Conservation (phyloP, 371 early-diverging fungal species). For the Apophysomyces elegans region DNA sequence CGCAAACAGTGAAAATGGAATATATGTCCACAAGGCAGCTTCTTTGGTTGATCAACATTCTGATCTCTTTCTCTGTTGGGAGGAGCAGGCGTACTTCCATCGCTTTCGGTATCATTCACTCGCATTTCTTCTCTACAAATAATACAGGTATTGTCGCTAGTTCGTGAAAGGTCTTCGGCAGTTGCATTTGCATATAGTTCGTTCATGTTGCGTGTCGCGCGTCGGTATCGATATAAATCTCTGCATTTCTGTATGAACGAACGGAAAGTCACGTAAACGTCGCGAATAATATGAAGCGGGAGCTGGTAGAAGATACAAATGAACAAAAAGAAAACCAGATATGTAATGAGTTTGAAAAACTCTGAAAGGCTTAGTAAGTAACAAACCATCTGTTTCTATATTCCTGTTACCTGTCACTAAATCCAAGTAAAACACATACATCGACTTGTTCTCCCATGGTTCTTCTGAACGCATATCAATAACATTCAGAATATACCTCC, state of each 20-base stretch:
- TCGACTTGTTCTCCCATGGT: slow-evolving; percentile 95
- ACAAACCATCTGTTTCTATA: slow-evolving; percentile 1
- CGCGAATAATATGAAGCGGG: slow-evolving; percentile 94
- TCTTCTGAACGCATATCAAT: slow-evolving; percentile 82
- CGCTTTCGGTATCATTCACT: slow-evolving; percentile 4
- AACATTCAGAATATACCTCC: slow-evolving; percentile 85
- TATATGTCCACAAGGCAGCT: slow-evolving; percentile 95
- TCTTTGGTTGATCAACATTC: slow-evolving; percentile 81
- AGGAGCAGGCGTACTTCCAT: slow-evolving; percentile 15
- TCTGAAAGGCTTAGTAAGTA: slow-evolving; percentile 55
- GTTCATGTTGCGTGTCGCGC: slow-evolving; percentile 95
- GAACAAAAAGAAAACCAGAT: slow-evolving; percentile 83
- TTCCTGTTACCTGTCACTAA: slow-evolving; percentile 66
- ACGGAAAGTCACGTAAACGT: slow-evolving; percentile 92
- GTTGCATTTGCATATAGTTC: slow-evolving; percentile 91
- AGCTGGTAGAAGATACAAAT: slow-evolving; percentile 82
- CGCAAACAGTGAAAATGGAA: slow-evolving; percentile 98
- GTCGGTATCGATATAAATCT: slow-evolving; percentile 87
- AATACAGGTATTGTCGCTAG: slow-evolving; percentile 91
- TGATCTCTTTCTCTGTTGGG: slow-evolving; percentile 33
- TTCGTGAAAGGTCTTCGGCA: slow-evolving; percentile 73
- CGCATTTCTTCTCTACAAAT: slow-evolving; percentile 97
- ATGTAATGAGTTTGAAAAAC: slow-evolving; percentile 86
- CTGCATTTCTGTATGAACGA: slow-evolving; percentile 87
- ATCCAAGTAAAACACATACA: slow-evolving; percentile 89